Percentiles rank a stretch among this genome's conserved stretches.
These are phyloP conservation scores for Arthrobotrys sinensis DNA, from an alignment of 2,329 filamentous ascomycete species.

Conservation along the genomic window DNA sequence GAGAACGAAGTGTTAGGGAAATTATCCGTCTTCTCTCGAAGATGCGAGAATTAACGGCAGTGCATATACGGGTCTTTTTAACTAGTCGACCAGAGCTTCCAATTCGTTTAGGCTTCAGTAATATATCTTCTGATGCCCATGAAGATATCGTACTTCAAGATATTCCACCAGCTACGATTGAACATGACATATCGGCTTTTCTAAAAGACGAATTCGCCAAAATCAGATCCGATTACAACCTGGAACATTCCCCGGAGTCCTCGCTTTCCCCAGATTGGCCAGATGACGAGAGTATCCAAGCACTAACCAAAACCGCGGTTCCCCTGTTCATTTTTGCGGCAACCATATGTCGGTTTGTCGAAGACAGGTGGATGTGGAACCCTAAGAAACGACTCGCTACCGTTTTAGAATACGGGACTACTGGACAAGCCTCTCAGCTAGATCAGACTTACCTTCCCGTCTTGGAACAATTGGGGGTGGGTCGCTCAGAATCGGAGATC, in stretches of 20 bases:
- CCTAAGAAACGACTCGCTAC: conserved; percentile 31
- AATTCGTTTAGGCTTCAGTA: conserved; percentile 62
- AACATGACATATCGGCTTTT: conserved; percentile 64
- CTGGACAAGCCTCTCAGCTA: conserved; percentile 1
- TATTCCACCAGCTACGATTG: conserved; percentile 44
- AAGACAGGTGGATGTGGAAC: conserved; percentile 7
- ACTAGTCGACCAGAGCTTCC: conserved; percentile 63
- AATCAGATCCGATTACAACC: conserved; percentile 45
- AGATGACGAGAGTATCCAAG: conserved; percentile 52
- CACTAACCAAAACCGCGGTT: conserved; percentile 61
- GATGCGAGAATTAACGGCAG: conserved; percentile 11
- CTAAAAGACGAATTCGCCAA: conserved; percentile 59
- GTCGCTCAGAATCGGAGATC: neutral
- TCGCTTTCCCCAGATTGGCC: conserved; percentile 52
- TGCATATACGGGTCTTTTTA: conserved; percentile 62
- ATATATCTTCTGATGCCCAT: conserved; percentile 46
- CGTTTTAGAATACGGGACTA: conserved; percentile 7
- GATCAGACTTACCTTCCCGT: conserved; percentile 29
- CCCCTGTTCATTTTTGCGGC: conserved; percentile 65
- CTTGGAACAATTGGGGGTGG: conserved; percentile 2
- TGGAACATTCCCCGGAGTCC: neutral
- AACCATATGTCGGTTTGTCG: conserved; percentile 65
- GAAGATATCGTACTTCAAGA: conserved; percentile 45
- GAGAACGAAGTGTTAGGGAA: conserved; percentile 62
- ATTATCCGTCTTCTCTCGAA: conserved; percentile 61